Evolutionary conservation across 2,329 filamentous ascomycete genomes (phyloP).

Genomic region (Corynespora cassiicola): DNA sequence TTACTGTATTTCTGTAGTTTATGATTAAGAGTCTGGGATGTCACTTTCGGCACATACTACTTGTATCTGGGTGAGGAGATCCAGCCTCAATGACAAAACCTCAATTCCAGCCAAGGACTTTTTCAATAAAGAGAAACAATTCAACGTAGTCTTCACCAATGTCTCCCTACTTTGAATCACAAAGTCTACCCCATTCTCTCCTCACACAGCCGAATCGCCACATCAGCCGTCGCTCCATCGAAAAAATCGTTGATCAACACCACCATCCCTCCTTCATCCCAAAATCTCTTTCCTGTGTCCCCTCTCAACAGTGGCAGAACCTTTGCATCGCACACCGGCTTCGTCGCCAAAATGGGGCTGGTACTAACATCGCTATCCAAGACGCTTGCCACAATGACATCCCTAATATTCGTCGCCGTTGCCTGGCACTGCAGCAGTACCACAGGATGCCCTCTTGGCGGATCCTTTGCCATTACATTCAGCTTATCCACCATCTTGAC

Average conservation of each 20-base stretch:
- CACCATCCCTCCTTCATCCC: conserved; percentile 50
- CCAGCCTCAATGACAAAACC: too few relatives aligned
- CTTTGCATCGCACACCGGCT: conserved; percentile 56
- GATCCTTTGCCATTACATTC: conserved; percentile 22
- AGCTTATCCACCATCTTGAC: conserved; percentile 36
- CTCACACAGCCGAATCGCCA: conserved; percentile 50
- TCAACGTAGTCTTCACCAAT: too few relatives aligned
- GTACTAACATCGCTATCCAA: conserved; percentile 53
- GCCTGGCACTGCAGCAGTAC: conserved; percentile 56
- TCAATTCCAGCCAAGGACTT: too few relatives aligned
- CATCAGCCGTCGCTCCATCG: conserved; percentile 57
- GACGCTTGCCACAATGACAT: conserved; percentile 56
- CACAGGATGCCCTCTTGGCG: conserved; percentile 27
- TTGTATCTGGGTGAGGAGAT: too few relatives aligned
- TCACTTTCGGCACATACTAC: too few relatives aligned
- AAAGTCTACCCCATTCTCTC: conserved; percentile 43
- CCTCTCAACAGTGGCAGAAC: conserved; percentile 55
- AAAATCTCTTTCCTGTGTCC: conserved; percentile 48
- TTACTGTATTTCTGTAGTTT: too few relatives aligned
- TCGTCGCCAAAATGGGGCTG: conserved; percentile 57
- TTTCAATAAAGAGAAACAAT: too few relatives aligned
- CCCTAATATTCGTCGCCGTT: conserved; percentile 57
- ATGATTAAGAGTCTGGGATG: too few relatives aligned
- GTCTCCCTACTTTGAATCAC: not conserved
- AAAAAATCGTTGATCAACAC: conserved; percentile 60